These are phyloP conservation scores for Lasiosphaeria ovina DNA, from an alignment of 495 filamentous ascomycete genomes.

Conservation along the genomic window DNA sequence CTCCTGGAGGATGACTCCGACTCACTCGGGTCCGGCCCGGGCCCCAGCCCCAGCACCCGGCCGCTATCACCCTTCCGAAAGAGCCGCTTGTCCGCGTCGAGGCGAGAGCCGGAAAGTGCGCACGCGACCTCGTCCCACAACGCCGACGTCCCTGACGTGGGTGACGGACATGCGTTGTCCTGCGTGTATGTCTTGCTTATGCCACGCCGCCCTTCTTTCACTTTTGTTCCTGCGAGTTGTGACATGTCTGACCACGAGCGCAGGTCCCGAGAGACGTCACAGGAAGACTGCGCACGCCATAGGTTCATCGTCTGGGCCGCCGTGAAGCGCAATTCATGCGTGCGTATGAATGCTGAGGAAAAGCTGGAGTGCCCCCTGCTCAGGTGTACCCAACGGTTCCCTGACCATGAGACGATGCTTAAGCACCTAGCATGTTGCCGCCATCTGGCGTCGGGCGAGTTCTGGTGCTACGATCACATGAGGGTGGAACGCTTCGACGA, in stretches of 20 bases:
- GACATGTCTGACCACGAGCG: conserved; percentile 25
- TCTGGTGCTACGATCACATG: conserved; percentile 48
- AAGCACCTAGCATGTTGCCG: conserved; percentile 41
- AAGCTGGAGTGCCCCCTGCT: conserved; percentile 44
- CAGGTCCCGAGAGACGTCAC: conserved; percentile 41
- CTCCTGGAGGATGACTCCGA: conserved; percentile 35
- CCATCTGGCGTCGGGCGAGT: conserved; percentile 44
- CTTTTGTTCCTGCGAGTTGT: background rate
- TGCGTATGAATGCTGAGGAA: conserved; percentile 40
- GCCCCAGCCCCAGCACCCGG: conserved; percentile 3
- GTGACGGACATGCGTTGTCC: conserved; percentile 21
- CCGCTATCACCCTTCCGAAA: conserved; percentile 18
- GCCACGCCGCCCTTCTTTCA: background rate
- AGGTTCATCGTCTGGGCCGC: conserved; percentile 52
- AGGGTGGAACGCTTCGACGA: conserved; percentile 49
- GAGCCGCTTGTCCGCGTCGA: conserved; percentile 1
- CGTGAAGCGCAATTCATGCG: conserved; percentile 47
- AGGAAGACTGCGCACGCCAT: conserved; percentile 45
- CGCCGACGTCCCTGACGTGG: conserved; percentile 6
- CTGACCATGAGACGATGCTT: conserved; percentile 47
- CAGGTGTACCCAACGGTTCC: conserved; percentile 39
- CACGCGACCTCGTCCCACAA: conserved; percentile 12
- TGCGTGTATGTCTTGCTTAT: conserved; percentile 33
- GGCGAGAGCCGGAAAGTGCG: conserved; percentile 8
- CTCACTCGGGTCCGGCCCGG: conserved; percentile 14